Conservation (phyloP, 495 filamentous ascomycete species). For the Xylaria bambusicola region DNA sequence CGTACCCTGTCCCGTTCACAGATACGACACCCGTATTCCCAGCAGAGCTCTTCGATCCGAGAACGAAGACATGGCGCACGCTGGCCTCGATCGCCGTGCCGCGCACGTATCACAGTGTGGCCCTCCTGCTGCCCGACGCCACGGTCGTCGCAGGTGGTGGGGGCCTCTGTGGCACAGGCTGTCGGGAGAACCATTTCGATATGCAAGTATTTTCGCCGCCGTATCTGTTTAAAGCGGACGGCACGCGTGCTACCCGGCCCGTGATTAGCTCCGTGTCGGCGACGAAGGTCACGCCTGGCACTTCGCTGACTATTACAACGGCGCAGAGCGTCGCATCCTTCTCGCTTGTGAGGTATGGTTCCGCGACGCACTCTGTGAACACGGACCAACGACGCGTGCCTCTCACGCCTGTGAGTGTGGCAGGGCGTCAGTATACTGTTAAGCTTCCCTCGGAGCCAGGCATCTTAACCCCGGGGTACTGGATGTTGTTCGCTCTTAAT, state of each 20-base stretch:
- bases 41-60: constrained; percentile 56
- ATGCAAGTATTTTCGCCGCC: constrained; percentile 58
- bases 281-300: constrained; percentile 31
- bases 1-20: constrained; percentile 48
- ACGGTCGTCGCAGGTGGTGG: constrained; percentile 58
- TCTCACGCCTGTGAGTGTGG: constrained; percentile 34
- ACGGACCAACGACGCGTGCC: constrained; percentile 60
- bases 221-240: constrained; percentile 52
- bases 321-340: constrained; percentile 23
- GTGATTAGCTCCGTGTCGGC: constrained; percentile 26
- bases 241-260: constrained; percentile 45
- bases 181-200: constrained; percentile 59
- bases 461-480: constrained; percentile 57
- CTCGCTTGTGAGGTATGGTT: constrained; percentile 48
- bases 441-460: constrained; percentile 51
- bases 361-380: constrained; percentile 59
- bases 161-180: constrained; percentile 54
- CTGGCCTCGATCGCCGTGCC: constrained; percentile 46
- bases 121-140: constrained; percentile 58
- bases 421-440: neutral
- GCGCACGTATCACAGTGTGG: constrained; percentile 59
- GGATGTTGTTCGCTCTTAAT: constrained; percentile 57
- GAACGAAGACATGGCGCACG: constrained; percentile 38
- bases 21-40: constrained; percentile 46
- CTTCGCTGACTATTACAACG: constrained; percentile 38